Base-by-base conservation (phyloP, 169 alveolate genomes). In the Babesia bigemina region DNA sequence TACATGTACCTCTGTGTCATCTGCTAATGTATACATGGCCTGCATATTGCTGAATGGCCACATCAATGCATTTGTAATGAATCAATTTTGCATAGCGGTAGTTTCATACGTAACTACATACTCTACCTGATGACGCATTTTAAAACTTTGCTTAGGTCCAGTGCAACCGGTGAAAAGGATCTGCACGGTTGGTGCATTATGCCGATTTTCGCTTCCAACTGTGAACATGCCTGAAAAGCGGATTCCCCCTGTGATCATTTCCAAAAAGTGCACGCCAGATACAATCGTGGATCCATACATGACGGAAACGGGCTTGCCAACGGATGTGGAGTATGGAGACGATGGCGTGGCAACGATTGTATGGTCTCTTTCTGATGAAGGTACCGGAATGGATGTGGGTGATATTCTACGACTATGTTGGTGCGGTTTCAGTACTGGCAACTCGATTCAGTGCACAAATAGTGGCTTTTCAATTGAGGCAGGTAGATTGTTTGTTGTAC, bases 401-500 rank as follows among this genome's bases (percentile, higher is more conserved):
- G 76, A 67, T 24, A 28, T 36, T 2, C 4, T 53, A 22, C 12
- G 17, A 21, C 8, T 67, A 29, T 67, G 76, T 50, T 67, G 76
- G 76, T 67, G 76, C 24, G 66, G 76, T 52, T 42, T 49, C 2
- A 19, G 39, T 36, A 4, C 44, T 42, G 65, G n/a, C 22, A 24
- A 21, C 3, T 6, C 10, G 14, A 12, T 22, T 12, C 2, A 44
- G 26, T 63, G 73, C 26, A 8, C 48, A 16, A n/a, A 2, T 4
- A 29, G n/a, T 9, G 65, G 33, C 22, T 67, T n/a, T 22, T 13
- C 48, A 14, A 53, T 67, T 21, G 61, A 67, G 8, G 76, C 50
- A 6, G 76, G 76, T 8, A 55, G 9, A 12, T 3, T 67, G 3
- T 36, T 50, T 36, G 76, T 67, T 8, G 10, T 2, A 6, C 76